A percentile compares a stretch with the other conserved stretches of the same genome.
Evolutionary conservation across 2,329 filamentous ascomycete species (phyloP).

Genomic region (Amylocarpus encephaloides): DNA sequence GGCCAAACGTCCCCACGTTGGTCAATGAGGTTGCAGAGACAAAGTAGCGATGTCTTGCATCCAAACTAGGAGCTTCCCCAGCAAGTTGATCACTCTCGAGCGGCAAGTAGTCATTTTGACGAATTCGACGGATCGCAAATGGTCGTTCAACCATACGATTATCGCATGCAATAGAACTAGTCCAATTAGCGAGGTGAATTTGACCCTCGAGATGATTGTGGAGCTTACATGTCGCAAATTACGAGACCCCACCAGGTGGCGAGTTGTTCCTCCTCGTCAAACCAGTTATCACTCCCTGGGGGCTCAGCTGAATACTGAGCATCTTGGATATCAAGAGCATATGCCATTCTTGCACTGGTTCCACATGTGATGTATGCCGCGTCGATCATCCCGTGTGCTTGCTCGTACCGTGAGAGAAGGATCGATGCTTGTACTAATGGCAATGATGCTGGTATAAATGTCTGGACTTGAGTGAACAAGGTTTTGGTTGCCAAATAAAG

Average conservation of each 20-base stretch:
- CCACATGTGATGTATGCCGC: slow-evolving; percentile 21
- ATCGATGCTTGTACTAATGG: slow-evolving; percentile 19
- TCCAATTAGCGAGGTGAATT: background rate
- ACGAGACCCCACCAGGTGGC: slow-evolving; percentile 23
- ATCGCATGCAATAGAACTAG: slow-evolving; percentile 16
- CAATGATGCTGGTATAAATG: slow-evolving; percentile 16
- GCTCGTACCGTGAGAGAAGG: slow-evolving; percentile 19
- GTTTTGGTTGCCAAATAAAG: slow-evolving; percentile 23
- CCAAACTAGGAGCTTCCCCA: background rate
- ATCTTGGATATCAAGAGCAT: slow-evolving; percentile 16
- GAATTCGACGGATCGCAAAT: slow-evolving; percentile 13
- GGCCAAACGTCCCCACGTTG: slow-evolving; percentile 18
- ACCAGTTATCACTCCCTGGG: slow-evolving; percentile 17
- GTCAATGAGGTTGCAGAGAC: slow-evolving; percentile 14
- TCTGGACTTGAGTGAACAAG: slow-evolving; percentile 23
- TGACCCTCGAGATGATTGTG: background rate
- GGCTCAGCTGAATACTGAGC: slow-evolving; percentile 12
- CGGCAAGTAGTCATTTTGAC: slow-evolving; percentile 17
- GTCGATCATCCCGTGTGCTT: slow-evolving; percentile 18
- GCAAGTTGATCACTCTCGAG: slow-evolving; percentile 15
- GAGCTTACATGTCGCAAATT: slow-evolving; percentile 22
- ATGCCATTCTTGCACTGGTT: slow-evolving; percentile 16
- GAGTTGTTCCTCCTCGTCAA: slow-evolving; percentile 19
- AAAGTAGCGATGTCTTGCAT: slow-evolving; percentile 13
- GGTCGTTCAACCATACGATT: slow-evolving; percentile 13